Evolutionary conservation across 2,329 filamentous ascomycete species (phyloP), one percentile per base, ranked within the genome.

Genomic region (Pseudogymnoascus sp.): DNA sequence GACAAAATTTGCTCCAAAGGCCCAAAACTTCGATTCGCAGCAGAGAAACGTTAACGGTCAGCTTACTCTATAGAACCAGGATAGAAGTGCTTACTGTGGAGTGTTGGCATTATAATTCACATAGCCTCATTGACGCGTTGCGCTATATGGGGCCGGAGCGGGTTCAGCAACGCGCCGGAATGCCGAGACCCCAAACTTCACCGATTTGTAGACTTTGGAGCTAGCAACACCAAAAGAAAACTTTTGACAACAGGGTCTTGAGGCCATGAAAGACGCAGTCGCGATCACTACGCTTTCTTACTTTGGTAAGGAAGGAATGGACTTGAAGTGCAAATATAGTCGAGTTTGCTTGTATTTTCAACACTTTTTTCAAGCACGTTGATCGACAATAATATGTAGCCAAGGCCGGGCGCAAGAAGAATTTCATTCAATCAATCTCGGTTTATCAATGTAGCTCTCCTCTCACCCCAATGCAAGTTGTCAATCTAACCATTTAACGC

Each of bases 171-270:
- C 18, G 4, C n/a, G 5, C 13, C 26, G 15, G 26, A 52, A 19
- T 23, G 30, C 23, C 18, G 45, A 28, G 45, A n/a, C 26, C 13
- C 26, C 9, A 52, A 52, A 1, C 9, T 19, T 52, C 26, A n/a
- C 45, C 45, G 45, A 52, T 30, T 30, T 52, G 18, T 52, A 33
- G 45, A 52, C 45, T 52, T 33, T 52, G 45, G 6, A 52, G n/a
- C 45, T 19, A 52, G 15, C 9, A 30, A 12, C 26, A 33, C 9
- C 26, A 52, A 13, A 18, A 28, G 8, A 52, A 52, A 30, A 19
- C 26, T 13, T 19, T 5, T 7, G 10, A 18, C 10, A 13, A 18
- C 3, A 18, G 26, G 26, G 26, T 19, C 26, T 28, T 13, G 26
- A 6, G 26, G 8, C 26, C 5, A 12, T 30, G 10, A 18, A 52